Evolutionary conservation across 768 basidiomycete species (phyloP).

Genomic region (Gautieria morchelliformis): DNA sequence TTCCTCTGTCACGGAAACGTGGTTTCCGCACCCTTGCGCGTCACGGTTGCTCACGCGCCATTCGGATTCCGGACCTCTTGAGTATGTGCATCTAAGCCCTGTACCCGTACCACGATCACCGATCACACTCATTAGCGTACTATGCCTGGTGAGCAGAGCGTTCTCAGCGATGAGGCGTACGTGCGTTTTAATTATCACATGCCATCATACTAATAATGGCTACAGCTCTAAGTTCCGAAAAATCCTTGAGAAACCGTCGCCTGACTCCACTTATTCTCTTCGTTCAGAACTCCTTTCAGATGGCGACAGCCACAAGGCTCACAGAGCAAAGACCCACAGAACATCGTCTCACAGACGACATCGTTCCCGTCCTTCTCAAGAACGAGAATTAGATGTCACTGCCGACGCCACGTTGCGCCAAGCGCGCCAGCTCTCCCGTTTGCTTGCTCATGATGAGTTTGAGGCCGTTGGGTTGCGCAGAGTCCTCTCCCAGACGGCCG

Average conservation of each 20-base stretch:
- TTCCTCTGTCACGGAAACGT: background rate
- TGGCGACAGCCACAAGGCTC: background rate
- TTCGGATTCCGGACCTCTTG: background rate
- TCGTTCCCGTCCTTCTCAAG: background rate
- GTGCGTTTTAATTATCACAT: background rate
- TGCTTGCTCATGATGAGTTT: background rate
- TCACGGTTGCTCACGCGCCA: background rate
- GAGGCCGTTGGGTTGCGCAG: background rate
- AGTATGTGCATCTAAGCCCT: background rate
- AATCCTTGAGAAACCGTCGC: constrained; percentile 2
- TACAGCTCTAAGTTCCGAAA: constrained; percentile 5
- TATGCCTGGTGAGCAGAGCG: constrained; percentile 5
- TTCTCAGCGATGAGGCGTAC: constrained; percentile 1
- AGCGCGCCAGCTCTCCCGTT: background rate
- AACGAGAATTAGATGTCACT: background rate
- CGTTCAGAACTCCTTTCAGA: background rate
- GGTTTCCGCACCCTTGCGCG: background rate
- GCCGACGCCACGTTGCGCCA: background rate
- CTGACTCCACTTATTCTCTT: constrained; percentile 1
- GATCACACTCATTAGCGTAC: background rate
- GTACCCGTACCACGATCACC: background rate
- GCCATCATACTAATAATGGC: background rate
- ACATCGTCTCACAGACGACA: background rate
- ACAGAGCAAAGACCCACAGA: background rate
- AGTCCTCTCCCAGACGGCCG: background rate